Base-by-base conservation (phyloP, 305 asterid genomes). In the Striga hermonthica region DNA sequence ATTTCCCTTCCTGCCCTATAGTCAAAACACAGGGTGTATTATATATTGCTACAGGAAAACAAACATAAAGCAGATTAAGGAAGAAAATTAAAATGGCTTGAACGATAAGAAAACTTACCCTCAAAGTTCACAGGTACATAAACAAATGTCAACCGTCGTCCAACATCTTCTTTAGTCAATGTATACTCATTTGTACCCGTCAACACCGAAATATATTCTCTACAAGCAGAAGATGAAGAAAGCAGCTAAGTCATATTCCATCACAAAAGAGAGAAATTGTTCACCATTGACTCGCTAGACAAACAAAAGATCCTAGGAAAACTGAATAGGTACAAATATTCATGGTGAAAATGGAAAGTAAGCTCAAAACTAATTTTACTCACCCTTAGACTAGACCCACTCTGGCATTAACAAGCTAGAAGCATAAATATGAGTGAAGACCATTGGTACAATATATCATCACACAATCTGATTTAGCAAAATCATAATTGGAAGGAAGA, bases 111-210 rank as follows among this genome's bases (percentile, higher is more conserved):
- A 66, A 76, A 54, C 87, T 58, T 54, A 83, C 99, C 99, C 82
- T 94, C 97, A 79, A 91, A 91, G 78, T 94, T 94, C 67, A 85
- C 91, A 16, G 99, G 98, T 62, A 78, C 62, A 63, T 91, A 94
- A 66, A 84, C 89, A 76, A 94, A 94, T 71, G 84, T 74, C 79
- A 94, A 56, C 31, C 84, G 76, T 44, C 76, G 79, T 45, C 90
- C 95, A 53, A 94, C 76, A 66, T 94, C 99, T 80, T 91, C 96
- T 75, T 86, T 94, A 15, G 84, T 80, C 67, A 91, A 66, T 64
- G 81, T 70, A 78, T 91, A 87, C 70, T 85, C 98, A 73, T 79
- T 91, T 52, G 95, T 77, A 71, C 99, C 99, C 78, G 80, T 79
- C 55, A 80, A 82, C 71, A 89, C 94, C 79, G 70, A 64, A 54